Conservation (phyloP, 768 basidiomycete species). For the Auriscalpium microsporum region DNA sequence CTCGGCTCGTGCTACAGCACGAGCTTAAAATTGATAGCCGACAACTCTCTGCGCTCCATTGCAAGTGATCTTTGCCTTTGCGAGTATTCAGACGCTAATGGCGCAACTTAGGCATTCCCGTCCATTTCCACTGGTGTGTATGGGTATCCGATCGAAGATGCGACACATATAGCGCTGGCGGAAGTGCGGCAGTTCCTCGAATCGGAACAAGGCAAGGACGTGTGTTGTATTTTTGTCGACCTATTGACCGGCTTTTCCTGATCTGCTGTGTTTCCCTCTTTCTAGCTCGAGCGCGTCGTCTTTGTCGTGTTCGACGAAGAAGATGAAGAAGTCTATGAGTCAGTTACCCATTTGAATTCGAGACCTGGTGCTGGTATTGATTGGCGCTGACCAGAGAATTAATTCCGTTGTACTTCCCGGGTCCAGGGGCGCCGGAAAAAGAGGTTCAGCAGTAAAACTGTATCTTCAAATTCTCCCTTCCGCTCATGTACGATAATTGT, state of each 20-base stretch:
- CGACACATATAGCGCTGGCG: constrained; percentile 61
- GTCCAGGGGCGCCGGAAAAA: not conserved
- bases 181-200: constrained; percentile 52
- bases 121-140: constrained; percentile 76
- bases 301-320: constrained; percentile 66
- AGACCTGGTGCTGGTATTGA: not conserved
- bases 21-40: constrained; percentile 53
- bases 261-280: not conserved
- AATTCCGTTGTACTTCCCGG: not conserved
- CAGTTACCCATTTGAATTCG: constrained; percentile 18
- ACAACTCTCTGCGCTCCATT: constrained; percentile 53
- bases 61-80: constrained; percentile 31
- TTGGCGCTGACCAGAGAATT: not conserved
- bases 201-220: constrained; percentile 35
- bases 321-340: constrained; percentile 63
- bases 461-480: no score
- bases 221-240: constrained; percentile 6
- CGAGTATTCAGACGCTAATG: no score
- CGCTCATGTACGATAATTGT: no score
- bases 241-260: not conserved
- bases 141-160: constrained; percentile 66
- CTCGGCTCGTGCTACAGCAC: constrained; percentile 62
- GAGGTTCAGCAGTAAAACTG: not conserved
- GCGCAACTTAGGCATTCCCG: constrained; percentile 55
- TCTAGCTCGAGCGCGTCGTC: constrained; percentile 59